Percentiles rank a stretch among this genome's conserved stretches.
These are phyloP conservation scores for Fusarium redolens DNA, from an alignment of 2,329 filamentous ascomycete species.

Conservation along the genomic window DNA sequence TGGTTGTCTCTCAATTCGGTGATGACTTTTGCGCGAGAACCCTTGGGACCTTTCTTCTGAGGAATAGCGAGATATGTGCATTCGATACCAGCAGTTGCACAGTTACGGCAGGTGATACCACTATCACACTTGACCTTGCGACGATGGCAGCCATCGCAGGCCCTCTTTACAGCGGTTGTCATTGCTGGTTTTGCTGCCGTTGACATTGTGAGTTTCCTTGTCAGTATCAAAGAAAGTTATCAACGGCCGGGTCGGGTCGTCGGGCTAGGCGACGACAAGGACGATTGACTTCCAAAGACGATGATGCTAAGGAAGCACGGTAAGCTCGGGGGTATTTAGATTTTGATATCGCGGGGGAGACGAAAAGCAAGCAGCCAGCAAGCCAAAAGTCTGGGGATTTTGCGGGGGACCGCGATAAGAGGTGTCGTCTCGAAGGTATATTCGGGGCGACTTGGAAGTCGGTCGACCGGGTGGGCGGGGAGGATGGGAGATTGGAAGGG, in stretches of 20 bases:
- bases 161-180: slow-evolving; percentile 68
- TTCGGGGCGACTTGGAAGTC: slow-evolving; percentile 38
- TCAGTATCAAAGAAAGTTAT: slow-evolving; percentile 10
- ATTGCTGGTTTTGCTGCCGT: slow-evolving; percentile 26
- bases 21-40: slow-evolving; percentile 79
- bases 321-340: slow-evolving; percentile 17
- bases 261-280: slow-evolving; percentile 8
- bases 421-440: slow-evolving; percentile 37
- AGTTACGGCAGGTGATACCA: slow-evolving; percentile 77
- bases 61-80: slow-evolving; percentile 82
- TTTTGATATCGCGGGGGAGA: slow-evolving; percentile 22
- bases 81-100: slow-evolving; percentile 71
- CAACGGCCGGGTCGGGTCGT: slow-evolving; percentile 14
- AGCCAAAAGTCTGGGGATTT: slow-evolving; percentile 46
- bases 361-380: slow-evolving; percentile 19
- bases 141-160: slow-evolving; percentile 79
- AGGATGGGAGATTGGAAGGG: slow-evolving; percentile 33
- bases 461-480: slow-evolving; percentile 35
- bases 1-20: slow-evolving; percentile 78
- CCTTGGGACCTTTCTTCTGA: slow-evolving; percentile 82
- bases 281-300: slow-evolving; percentile 25
- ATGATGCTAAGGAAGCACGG: slow-evolving; percentile 2
- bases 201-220: background rate
- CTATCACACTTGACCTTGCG: slow-evolving; percentile 81
- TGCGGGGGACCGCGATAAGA: slow-evolving; percentile 45